Percentiles rank a stretch among this genome's conserved stretches.
Conservation (phyloP, 352 stramenopile genomes). For the Pythium sp. region DNA sequence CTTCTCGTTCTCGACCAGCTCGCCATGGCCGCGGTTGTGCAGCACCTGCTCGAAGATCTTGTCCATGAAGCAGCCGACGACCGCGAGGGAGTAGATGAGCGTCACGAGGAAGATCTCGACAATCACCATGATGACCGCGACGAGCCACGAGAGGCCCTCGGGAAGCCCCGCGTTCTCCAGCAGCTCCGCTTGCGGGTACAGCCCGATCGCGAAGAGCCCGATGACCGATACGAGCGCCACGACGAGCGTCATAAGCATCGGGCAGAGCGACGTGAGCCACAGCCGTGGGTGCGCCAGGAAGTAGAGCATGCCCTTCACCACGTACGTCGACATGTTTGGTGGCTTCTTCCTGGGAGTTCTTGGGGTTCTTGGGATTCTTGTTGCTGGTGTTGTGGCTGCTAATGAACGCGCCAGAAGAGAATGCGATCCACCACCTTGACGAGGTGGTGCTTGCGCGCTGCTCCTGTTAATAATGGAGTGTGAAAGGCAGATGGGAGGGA, state of each 20-base stretch:
- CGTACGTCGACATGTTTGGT: conserved; percentile 50
- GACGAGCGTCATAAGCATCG: conserved; percentile 55
- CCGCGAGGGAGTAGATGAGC: conserved; percentile 59
- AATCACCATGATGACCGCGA: conserved; percentile 55
- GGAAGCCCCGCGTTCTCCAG: conserved; percentile 39
- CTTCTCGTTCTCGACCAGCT: conserved; percentile 47
- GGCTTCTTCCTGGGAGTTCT: not conserved
- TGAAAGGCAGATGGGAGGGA: not conserved
- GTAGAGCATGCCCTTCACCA: conserved; percentile 47
- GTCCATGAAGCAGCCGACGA: conserved; percentile 58
- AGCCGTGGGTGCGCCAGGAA: conserved; percentile 57
- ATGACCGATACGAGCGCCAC: conserved; percentile 44
- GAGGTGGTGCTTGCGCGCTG: not conserved
- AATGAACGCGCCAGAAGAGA: not conserved
- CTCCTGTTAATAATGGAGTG: not conserved
- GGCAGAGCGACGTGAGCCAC: conserved; percentile 52
- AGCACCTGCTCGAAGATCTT: conserved; percentile 68
- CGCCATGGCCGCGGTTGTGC: conserved; percentile 36
- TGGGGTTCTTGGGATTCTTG: not conserved
- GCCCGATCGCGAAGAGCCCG: conserved; percentile 37
- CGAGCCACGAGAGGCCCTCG: conserved; percentile 47
- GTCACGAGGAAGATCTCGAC: conserved; percentile 73
- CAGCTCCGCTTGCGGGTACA: conserved; percentile 45
- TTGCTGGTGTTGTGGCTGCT: not conserved
- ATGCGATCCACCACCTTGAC: not conserved